Evolutionary conservation across 139 green algal species (phyloP), one percentile per base, ranked within the genome.

Genomic region (Picochlorum sp.): DNA sequence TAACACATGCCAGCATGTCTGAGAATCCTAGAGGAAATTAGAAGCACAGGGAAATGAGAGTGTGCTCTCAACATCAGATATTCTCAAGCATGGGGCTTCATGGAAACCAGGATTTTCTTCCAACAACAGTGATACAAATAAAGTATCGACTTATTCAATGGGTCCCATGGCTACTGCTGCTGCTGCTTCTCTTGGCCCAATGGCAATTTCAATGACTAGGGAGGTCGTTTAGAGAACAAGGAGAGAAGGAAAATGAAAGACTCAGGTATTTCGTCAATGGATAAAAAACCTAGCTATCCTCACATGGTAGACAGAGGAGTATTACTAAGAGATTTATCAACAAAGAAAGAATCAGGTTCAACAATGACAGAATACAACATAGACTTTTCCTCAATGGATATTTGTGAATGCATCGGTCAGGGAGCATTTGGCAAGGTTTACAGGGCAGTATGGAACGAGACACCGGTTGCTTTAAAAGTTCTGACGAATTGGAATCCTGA

Each of bases 401-500:
- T 79, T 2, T 24, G 68, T n/a, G 23, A 55, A 30, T 34, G n/a
- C 6, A 61, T 79, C 3, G 72, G 72, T 0, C 52, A 73, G 45
- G 72, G 72, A 2, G 63, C 62, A 6, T 79, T 79, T 65, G 72
- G 72, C 6, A 26, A 61, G 44, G 71, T 79, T 8, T 72, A 56
- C 57, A 70, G 63, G 18, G 68, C 61, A 30, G 10, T 41, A 18
- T 75, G 60, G 16, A 57, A 63, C 18, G 37, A 69, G 23, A 73
- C 72, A n/a, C 38, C 52, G 15, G 61, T 74, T n/a, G 68, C 68
- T 49, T 20, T 74, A 4, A 74, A 74, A 59, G 0, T 62, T 49
- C 34, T 74, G 51, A 24, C 28, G 26, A 6, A 20, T 47, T 47
- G 11, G 9, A 30, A 20, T n/a, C 16, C 10, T 52, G 38, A 26